Conservation (phyloP, 495 filamentous ascomycete genomes). For the Bacidia rubella region DNA sequence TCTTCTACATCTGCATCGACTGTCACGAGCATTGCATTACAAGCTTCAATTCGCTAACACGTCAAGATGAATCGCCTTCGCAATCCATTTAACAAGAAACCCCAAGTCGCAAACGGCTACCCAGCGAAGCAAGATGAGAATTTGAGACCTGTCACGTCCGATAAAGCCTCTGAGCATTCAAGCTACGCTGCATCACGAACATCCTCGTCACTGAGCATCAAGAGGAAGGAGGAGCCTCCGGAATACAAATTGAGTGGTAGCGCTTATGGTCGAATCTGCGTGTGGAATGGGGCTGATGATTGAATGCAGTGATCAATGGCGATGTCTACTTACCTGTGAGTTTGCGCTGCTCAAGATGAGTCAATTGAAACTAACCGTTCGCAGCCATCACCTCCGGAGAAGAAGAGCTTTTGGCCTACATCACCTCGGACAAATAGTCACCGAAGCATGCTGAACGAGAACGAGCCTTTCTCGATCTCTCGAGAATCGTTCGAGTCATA, state of each 20-base stretch:
- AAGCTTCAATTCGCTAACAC: background rate
- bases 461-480: constrained; percentile 93
- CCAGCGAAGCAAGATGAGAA: constrained; percentile 40
- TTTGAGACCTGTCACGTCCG: constrained; percentile 36
- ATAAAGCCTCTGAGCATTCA: constrained; percentile 26
- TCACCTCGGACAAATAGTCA: constrained; percentile 54
- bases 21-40: background rate
- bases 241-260: constrained; percentile 79
- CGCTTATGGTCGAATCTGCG: background rate
- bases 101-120: constrained; percentile 32
- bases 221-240: constrained; percentile 43
- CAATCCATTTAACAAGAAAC: constrained; percentile 54
- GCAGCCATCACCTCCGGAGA: constrained; percentile 83
- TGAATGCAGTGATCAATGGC: constrained; percentile 72
- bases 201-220: constrained; percentile 49
- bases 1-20: background rate
- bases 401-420: constrained; percentile 68
- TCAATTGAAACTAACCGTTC: background rate
- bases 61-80: constrained; percentile 54
- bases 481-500: constrained; percentile 98
- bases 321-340: constrained; percentile 92
- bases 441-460: constrained; percentile 55
- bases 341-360: no score
- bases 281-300: constrained; percentile 3
- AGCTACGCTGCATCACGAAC: constrained; percentile 41